Evolutionary conservation across 768 basidiomycete species (phyloP), one percentile per base, ranked within the genome.

Genomic region (Boletus tomentosulus): DNA sequence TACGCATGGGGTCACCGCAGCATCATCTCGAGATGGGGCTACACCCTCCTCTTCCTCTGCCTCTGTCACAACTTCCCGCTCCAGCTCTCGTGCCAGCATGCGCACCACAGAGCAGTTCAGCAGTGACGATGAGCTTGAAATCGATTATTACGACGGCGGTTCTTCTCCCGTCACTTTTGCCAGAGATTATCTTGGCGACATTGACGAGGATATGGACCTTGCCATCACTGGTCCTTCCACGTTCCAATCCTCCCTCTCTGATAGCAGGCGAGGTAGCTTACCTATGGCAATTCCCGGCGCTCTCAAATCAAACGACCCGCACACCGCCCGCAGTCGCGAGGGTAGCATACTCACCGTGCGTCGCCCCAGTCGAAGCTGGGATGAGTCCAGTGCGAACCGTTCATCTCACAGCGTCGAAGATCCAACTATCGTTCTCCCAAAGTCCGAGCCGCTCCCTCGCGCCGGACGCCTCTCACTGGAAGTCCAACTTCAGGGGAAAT

Each of bases 261-360:
- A 66, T 30, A 57, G 53, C 38, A 75, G 83, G 51, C 74, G 80
- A 54, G 81, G 81, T 12, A 86, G 84, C 59, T 61, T 80, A 15
- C 84, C 86, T n/a, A 79, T 85, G 71, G 74, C 76, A 39, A 84
- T 85, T 12, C 79, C 83, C 16, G 76, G 73, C 16, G 62, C 66
- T 4, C 25, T 53, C 2, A 64, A 56, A 38, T 8, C 31, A 28
- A 57, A 46, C n/a, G 59, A 66, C 10, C 57, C 67, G 30, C 62
- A 48, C 47, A 60, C 64, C 34, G 62, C 67, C 46, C 75, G 81
- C 33, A 76, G 80, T 51, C 74, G 82, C 42, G 86, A 86, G 62
- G 79, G 77, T 53, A 84, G 81, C 61, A 64, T 81, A 34, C 73
- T 76, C 38, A 85, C 83, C 11, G 64, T 83, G n/a, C 78, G 84